phyloP scores from a whole-genome alignment of 371 early-diverging fungal genomes.

The Actinomortierella ambigua region DNA sequence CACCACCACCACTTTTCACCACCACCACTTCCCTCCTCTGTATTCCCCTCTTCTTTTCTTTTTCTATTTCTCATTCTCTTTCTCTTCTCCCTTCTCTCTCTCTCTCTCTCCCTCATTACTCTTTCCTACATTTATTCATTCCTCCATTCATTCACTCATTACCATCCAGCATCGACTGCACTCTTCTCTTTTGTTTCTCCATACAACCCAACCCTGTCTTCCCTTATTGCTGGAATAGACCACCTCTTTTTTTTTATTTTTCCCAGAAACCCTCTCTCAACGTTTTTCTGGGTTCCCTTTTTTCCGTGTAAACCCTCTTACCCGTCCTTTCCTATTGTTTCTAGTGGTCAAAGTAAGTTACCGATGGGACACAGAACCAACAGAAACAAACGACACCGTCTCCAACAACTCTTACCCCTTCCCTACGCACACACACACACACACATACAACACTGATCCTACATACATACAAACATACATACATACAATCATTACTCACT shows the following conservation, averaged over 20 bases:
- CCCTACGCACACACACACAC: too few relatives aligned
- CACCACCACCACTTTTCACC: background rate
- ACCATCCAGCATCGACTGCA: conserved; percentile 1
- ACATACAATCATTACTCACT: too few relatives aligned
- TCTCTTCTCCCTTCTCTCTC: background rate
- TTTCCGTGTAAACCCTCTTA: too few relatives aligned
- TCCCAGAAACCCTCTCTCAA: conserved; percentile 5
- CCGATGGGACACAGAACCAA: too few relatives aligned
- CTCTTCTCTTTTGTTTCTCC: conserved; percentile 5
- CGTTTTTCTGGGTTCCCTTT: background rate
- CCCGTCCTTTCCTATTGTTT: too few relatives aligned
- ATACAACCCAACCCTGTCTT: background rate
- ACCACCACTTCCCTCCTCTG: background rate
- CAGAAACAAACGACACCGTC: too few relatives aligned
- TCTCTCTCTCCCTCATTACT: background rate
- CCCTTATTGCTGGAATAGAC: background rate
- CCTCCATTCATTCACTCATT: background rate
- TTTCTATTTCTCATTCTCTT: background rate
- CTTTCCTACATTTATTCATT: background rate
- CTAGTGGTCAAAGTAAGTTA: too few relatives aligned
- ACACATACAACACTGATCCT: too few relatives aligned
- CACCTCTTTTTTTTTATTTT: background rate
- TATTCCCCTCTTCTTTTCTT: background rate
- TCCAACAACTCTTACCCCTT: too few relatives aligned
- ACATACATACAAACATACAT: too few relatives aligned